Conservation (phyloP, 2,329 filamentous ascomycete genomes). For the Penicillium sp. region DNA sequence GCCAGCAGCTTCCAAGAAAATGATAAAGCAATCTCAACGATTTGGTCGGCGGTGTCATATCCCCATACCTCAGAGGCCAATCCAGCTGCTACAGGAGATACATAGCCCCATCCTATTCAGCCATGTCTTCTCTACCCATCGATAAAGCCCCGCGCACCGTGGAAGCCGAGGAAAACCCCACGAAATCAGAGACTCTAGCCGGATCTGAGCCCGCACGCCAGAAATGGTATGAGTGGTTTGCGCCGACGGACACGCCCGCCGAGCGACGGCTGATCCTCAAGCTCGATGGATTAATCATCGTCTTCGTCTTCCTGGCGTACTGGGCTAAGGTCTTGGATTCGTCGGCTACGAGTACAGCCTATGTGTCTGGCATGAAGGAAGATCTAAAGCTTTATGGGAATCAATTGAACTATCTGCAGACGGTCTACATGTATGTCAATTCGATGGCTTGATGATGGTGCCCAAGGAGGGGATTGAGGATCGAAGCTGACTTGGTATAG, state of each 20-base stretch:
- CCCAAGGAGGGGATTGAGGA: not conserved
- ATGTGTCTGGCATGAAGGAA: conserved; percentile 21
- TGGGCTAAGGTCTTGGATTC: conserved; percentile 17
- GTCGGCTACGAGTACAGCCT: conserved; percentile 18
- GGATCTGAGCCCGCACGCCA: conserved; percentile 3
- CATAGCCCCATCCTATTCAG: not conserved
- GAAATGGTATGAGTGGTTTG: conserved; percentile 18
- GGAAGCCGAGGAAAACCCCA: not conserved
- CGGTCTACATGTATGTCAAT: conserved; percentile 13
- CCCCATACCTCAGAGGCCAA: not conserved
- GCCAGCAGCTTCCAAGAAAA: not conserved
- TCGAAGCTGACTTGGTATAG: not conserved
- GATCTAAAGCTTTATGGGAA: conserved; percentile 18
- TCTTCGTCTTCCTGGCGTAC: conserved; percentile 16
- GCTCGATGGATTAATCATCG: conserved; percentile 15
- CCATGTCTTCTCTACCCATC: not conserved
- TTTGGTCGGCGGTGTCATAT: not conserved
- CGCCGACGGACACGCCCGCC: conserved; percentile 13
- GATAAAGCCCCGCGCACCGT: conserved; percentile 4
- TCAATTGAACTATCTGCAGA: conserved; percentile 20
- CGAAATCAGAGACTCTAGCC: not conserved
- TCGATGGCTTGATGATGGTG: not conserved
- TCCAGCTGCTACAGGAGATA: not conserved
- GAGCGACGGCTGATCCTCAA: conserved; percentile 17
- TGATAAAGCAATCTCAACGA: not conserved